These are phyloP conservation scores for Brassica carinata DNA, from an alignment of 345 rosid genomes.

Conservation along the genomic window DNA sequence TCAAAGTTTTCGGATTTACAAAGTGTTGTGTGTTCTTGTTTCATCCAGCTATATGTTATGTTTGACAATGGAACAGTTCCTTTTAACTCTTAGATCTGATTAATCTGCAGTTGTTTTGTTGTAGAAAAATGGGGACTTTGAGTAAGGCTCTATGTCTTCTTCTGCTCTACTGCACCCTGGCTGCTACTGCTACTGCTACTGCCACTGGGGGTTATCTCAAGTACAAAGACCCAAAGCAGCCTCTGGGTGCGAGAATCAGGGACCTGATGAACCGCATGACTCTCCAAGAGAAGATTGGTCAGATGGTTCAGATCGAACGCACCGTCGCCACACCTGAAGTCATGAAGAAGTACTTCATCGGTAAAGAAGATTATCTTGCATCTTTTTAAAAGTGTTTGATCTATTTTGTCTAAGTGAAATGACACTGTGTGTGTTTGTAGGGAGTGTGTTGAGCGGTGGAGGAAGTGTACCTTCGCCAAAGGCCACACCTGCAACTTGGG, in stretches of 20 bases:
- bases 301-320: conserved; percentile 92
- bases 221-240: conserved; percentile 76
- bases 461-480: conserved; percentile 70
- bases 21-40: not conserved
- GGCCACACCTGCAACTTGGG: conserved; percentile 70
- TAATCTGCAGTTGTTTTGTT: not conserved
- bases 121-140: conserved; percentile 34
- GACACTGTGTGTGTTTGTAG: conserved; percentile 40
- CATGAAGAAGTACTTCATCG: conserved; percentile 70
- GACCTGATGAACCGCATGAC: conserved; percentile 84
- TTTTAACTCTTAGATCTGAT: conserved; percentile 35
- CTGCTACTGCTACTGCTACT: conserved; percentile 36
- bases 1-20: not conserved
- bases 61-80: conserved; percentile 26
- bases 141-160: conserved; percentile 31
- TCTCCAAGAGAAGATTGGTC: conserved; percentile 85
- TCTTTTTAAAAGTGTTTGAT: not conserved
- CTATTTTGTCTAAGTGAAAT: conserved; percentile 25
- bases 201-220: conserved; percentile 42
- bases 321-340: conserved; percentile 63
- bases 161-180: conserved; percentile 43
- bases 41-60: not conserved
- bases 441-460: conserved; percentile 94
- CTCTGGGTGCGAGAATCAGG: conserved; percentile 54
- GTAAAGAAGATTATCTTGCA: conserved; percentile 33